A percentile compares a stretch with the other conserved stretches of the same genome.
phyloP scores from a whole-genome alignment of 495 filamentous ascomycete species.

The Daldinia grandis region DNA sequence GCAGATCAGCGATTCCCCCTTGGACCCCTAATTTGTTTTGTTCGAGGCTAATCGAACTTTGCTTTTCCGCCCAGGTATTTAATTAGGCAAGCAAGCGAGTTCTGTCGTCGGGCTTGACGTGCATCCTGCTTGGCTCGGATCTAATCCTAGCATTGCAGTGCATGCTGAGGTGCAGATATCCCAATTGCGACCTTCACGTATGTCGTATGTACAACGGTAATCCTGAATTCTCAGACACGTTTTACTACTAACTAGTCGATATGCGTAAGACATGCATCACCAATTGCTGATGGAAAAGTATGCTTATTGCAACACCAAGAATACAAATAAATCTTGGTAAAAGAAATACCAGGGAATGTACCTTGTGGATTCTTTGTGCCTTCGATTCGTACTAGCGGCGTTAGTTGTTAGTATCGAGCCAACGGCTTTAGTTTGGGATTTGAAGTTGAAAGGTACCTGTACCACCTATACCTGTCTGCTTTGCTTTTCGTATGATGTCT shows the following conservation, averaged over 20 bases:
- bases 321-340: conserved; percentile 22
- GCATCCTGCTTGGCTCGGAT: conserved; percentile 34
- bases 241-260: background rate
- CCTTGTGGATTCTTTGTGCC: background rate
- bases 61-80: conserved; percentile 7
- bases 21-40: conserved; percentile 32
- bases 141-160: conserved; percentile 23
- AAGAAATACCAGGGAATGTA: conserved; percentile 9
- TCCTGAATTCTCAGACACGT: background rate
- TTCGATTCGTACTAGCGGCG: conserved; percentile 29
- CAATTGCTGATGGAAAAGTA: conserved; percentile 5
- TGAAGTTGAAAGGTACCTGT: no score
- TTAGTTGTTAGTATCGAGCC: conserved; percentile 16
- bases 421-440: no score
- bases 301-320: background rate
- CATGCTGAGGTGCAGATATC: conserved; percentile 25
- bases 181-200: background rate
- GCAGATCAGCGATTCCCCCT: conserved; percentile 26
- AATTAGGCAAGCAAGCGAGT: background rate
- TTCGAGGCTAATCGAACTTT: conserved; percentile 22
- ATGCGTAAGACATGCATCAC: conserved; percentile 20
- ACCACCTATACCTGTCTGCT: no score
- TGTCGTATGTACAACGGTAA: background rate
- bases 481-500: conserved; percentile 5
- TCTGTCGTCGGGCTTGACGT: conserved; percentile 22